A percentile compares a stretch with the other conserved stretches of the same genome.
These are phyloP conservation scores for Rhizopus sp. DNA, from an alignment of 371 early-diverging fungal species.

Conservation along the genomic window DNA sequence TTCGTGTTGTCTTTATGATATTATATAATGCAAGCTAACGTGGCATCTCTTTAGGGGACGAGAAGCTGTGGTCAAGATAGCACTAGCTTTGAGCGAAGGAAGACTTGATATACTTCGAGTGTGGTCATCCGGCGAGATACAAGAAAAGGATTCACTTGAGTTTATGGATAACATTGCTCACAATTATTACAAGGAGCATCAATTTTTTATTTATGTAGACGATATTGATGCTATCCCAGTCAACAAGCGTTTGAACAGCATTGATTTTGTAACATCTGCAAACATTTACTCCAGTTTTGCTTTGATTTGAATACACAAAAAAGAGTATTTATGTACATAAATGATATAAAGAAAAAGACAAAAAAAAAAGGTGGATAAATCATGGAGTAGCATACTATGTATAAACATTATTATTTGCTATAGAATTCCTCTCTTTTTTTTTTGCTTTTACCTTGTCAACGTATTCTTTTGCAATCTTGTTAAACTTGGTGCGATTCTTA, in stretches of 20 bases:
- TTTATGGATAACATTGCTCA: constrained; percentile 10
- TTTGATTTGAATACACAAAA: not conserved
- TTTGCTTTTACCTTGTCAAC: constrained; percentile 64
- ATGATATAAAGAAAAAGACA: too few species aligned
- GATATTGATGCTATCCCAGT: constrained; percentile 11
- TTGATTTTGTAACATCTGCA: constrained; percentile 18
- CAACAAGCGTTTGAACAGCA: not conserved
- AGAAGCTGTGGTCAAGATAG: constrained; percentile 1
- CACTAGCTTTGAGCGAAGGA: constrained; percentile 8
- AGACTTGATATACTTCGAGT: not conserved
- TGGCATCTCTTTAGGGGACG: constrained; percentile 3
- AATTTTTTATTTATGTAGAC: constrained; percentile 25
- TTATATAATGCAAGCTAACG: not conserved
- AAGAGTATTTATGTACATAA: not conserved
- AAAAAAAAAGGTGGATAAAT: too few species aligned
- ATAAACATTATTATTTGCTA: not conserved
- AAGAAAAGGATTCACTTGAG: not conserved
- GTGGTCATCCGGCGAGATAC: constrained; percentile 5
- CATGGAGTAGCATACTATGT: not conserved
- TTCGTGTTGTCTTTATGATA: not conserved
- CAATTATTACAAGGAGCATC: constrained; percentile 11
- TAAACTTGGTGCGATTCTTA: constrained; percentile 72
- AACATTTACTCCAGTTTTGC: constrained; percentile 6
- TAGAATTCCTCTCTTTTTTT: not conserved
- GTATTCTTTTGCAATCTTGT: constrained; percentile 80